phyloP scores from a whole-genome alignment of 2,329 filamentous ascomycete species.

The Claviceps paspali region DNA sequence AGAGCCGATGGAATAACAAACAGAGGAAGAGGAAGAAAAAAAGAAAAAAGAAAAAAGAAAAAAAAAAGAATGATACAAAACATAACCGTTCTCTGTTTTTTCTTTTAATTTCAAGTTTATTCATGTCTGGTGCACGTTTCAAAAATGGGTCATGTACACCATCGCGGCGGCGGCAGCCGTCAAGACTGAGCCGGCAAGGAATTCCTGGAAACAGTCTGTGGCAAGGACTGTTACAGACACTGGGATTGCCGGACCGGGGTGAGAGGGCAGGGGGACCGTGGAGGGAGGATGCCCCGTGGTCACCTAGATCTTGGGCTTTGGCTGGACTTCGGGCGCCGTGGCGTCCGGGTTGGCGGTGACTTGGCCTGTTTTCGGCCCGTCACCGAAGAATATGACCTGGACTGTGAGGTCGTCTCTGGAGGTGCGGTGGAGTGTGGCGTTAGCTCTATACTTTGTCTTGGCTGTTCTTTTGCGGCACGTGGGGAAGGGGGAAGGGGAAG shows the following conservation, averaged over 20 bases:
- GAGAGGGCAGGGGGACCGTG: neutral
- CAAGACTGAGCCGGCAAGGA: neutral
- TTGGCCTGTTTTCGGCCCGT: conserved; percentile 59
- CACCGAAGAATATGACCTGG: conserved; percentile 95
- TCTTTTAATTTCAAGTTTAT: too few species aligned
- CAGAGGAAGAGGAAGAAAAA: too few species aligned
- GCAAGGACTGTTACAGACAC: neutral
- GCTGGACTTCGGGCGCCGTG: conserved; percentile 36
- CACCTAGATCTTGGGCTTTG: conserved; percentile 25
- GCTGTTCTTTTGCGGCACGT: too few species aligned
- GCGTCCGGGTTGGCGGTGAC: conserved; percentile 79
- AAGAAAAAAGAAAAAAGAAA: too few species aligned
- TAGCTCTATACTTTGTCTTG: too few species aligned
- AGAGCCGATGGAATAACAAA: too few species aligned
- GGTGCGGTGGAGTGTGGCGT: too few species aligned
- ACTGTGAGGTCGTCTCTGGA: conserved; percentile 95
- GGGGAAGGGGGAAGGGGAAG: too few species aligned
- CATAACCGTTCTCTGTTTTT: neutral
- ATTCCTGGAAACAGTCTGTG: neutral
- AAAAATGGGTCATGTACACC: neutral
- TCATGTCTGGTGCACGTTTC: too few species aligned
- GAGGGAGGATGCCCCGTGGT: neutral
- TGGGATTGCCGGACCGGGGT: neutral
- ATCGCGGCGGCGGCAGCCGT: neutral
- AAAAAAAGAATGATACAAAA: too few species aligned